These are phyloP conservation scores for Goffeauzyma gilvescens DNA, from an alignment of 768 basidiomycete genomes.

Conservation along the genomic window DNA sequence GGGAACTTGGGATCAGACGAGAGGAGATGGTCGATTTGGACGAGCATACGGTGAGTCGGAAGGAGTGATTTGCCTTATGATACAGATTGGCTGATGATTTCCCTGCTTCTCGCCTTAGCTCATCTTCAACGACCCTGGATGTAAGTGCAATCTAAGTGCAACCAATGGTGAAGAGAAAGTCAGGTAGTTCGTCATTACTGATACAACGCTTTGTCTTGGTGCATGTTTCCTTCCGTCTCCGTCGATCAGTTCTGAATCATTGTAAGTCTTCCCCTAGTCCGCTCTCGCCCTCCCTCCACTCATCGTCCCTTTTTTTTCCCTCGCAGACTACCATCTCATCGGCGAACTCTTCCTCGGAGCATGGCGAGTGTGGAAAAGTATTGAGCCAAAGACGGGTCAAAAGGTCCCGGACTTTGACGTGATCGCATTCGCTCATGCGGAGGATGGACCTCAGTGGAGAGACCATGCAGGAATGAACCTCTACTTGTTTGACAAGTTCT, in stretches of 20 bases:
- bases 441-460: constrained; percentile 4
- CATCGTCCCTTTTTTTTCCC: background rate
- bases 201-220: background rate
- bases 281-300: background rate
- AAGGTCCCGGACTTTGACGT: background rate
- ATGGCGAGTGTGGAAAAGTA: constrained; percentile 13
- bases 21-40: constrained; percentile 6
- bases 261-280: constrained; percentile 6
- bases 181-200: background rate
- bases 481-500: constrained; percentile 18
- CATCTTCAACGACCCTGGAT: constrained; percentile 18
- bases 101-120: constrained; percentile 5
- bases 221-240: no score
- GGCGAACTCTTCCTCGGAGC: constrained; percentile 19
- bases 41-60: constrained; percentile 14
- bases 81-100: background rate
- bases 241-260: constrained; percentile 10
- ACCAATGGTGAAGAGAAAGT: background rate
- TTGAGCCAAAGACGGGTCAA: constrained; percentile 4
- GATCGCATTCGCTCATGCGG: constrained; percentile 4
- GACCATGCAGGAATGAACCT: constrained; percentile 16
- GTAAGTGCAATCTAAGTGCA: constrained; percentile 5
- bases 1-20: constrained; percentile 8
- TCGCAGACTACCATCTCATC: constrained; percentile 20
- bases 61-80: no score